Base-by-base conservation (phyloP, 177 flowering plant species). In the Vitis hybrid region DNA sequence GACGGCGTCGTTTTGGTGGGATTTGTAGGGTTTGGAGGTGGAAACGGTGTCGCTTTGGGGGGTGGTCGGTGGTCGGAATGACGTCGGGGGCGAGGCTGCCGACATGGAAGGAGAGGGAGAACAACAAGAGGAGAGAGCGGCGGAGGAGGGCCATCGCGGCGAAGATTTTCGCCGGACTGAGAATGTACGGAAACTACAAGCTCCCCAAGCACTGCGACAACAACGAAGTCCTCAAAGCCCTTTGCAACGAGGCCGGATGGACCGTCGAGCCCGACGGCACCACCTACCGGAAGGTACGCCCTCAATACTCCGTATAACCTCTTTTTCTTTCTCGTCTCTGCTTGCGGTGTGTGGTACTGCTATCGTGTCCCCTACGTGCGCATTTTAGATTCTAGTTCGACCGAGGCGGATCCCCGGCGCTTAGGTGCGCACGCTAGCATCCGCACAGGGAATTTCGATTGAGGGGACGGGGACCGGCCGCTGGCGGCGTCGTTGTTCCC, bases 201-300 rank as follows among this genome's bases (percentile, higher is more conserved):
- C 87, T 87, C 5, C 88, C 90, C 4, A 86, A 86, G 67, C 91
- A 86, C 74, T 83, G 89, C 80, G 89, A 88, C 76, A 88, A 86
- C 78, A 88, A 89, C 56, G 93, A 89, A 57, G 93, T 89, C 57
- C 82, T 89, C 73, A 87, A 86, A 59, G 90, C 90, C 24, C 85
- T 89, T 64, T 86, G 89, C 75, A 70, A 81, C 59, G 91, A 89
- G 69, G 91, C 93, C 22, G 91, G 93, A 24, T 89, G 92, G 92
- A 83, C 73, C 70, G 90, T 89, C 50, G 92, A 89, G 71, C 82
- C 86, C 33, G 93, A 89, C 69, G 93, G 93, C 68, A 89, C 93
- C 72, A 89, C 93, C 54, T 87, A 89, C 67, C 86, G 93, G 47
- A 85, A 84, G 90, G 92, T 88, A 76, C 24, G 7, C 1, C 31